Evolutionary conservation across 371 early-diverging fungal genomes (phyloP).

Genomic region (Chytridium lagenaria): DNA sequence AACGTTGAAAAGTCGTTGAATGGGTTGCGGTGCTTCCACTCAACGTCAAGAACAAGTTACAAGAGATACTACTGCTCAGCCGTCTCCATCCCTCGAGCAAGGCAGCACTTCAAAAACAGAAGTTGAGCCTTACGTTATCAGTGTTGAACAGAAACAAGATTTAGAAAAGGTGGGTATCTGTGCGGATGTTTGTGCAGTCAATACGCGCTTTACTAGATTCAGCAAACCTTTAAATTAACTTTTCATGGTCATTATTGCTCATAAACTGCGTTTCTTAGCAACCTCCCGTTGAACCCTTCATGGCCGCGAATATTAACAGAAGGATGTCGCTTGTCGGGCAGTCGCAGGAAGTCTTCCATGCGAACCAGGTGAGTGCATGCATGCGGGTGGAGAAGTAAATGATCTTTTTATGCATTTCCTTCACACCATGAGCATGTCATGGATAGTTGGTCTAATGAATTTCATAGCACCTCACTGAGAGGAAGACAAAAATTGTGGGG

Average conservation of each 20-base stretch:
- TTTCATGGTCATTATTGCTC: too few relatives aligned
- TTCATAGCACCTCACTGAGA: background rate
- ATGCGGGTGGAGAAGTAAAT: background rate
- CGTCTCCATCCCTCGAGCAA: background rate
- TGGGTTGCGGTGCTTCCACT: background rate
- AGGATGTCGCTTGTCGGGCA: background rate
- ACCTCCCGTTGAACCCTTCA: background rate
- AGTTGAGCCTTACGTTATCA: background rate
- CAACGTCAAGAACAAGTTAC: background rate
- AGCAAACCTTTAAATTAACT: too few relatives aligned
- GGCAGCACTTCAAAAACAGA: background rate
- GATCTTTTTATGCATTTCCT: background rate
- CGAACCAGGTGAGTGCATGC: slow-evolving; percentile 15
- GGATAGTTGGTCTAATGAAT: too few relatives aligned
- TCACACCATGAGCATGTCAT: background rate
- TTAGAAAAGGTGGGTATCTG: too few relatives aligned
- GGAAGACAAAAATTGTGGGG: slow-evolving; percentile 41
- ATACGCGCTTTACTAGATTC: too few relatives aligned
- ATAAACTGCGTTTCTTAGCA: too few relatives aligned
- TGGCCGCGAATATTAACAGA: background rate
- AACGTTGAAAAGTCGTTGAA: background rate
- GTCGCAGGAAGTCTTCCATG: slow-evolving; percentile 35
- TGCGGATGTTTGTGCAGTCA: too few relatives aligned
- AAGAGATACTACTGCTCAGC: background rate
- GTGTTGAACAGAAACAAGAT: background rate